Evolutionary conservation across 2,329 filamentous ascomycete genomes (phyloP), one percentile per base, ranked within the genome.

Genomic region (Chalaropsis ovoidea): DNA sequence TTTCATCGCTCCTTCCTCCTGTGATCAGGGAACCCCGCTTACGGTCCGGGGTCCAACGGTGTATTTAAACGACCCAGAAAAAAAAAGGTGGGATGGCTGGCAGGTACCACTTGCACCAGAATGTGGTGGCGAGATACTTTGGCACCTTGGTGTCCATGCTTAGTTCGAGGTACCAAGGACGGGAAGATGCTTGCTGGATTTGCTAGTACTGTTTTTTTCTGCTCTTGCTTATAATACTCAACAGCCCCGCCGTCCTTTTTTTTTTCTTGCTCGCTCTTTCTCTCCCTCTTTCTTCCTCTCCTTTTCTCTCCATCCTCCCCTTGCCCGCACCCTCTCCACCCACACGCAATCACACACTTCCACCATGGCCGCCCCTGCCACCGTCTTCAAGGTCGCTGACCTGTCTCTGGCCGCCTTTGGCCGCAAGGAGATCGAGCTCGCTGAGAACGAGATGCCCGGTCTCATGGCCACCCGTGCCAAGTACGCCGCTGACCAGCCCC

Each of bases 311-410:
- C 63, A 67, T 64, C 52, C 35, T 69, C 62, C 41, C 61, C 67
- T 66, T 68, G 63, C 61, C 68, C 62, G 56, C 52, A 63, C 65
- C 62, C 64, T 69, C 61, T 68, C 60, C 58, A 67, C 68, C 64
- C 52, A 67, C 63, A 58, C 67, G 64, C 64, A 67, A 60, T 35
- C 66, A 69, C 68, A 62, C 61, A 67, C 68, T 45, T 65, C 68
- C 74, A 81, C 71, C 72, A 86, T 86, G 83, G 77, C 82, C 83
- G 89, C 89, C 74, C 91, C 91, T 80, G 91, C 91, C 76, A 81
- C 87, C 79, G 93, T 89, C 80, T 95, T 90, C 88, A 96, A 96
- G 89, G 93, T 99, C 81, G 91, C 93, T 76, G 94, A 97, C 85
- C 89, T 97, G 78, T 90, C 88, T 77, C 87, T 97, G 77, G 93